Percentiles rank a stretch among this genome's conserved stretches.
Evolutionary conservation across 1,284 basidiomycete species (phyloP).

Genomic region (Blastosporella zonata): DNA sequence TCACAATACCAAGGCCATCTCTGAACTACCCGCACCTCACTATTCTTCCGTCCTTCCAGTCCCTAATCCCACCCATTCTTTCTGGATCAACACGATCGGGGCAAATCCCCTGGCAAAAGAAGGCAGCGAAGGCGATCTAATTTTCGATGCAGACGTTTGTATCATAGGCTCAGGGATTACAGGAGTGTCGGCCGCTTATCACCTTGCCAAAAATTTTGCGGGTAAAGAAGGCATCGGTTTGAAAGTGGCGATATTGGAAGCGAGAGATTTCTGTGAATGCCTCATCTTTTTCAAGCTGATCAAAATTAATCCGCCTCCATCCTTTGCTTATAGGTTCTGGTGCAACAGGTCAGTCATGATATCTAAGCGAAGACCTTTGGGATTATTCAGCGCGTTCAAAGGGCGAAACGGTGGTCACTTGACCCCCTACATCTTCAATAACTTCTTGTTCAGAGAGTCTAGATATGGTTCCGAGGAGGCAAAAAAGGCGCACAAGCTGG

Average conservation of each 20-base stretch:
- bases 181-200: background rate
- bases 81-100: conserved; percentile 25
- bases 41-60: conserved; percentile 38
- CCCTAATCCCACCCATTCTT: conserved; percentile 59
- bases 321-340: background rate
- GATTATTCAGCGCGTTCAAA: background rate
- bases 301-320: background rate
- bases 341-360: background rate
- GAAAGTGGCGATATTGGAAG: conserved; percentile 65
- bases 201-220: conserved; percentile 1
- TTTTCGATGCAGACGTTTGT: conserved; percentile 60
- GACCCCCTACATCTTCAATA: conserved; percentile 46
- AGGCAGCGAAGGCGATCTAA: conserved; percentile 58
- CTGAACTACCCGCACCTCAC: background rate
- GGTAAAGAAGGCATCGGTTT: conserved; percentile 24
- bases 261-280: conserved; percentile 70
- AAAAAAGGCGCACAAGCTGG: conserved; percentile 41
- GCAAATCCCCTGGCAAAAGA: conserved; percentile 61
- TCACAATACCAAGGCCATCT: background rate
- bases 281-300: background rate
- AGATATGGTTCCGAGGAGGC: conserved; percentile 53
- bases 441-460: conserved; percentile 38
- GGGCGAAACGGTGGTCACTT: conserved; percentile 76
- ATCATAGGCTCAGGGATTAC: conserved; percentile 72
- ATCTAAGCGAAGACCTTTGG: background rate